Conservation (phyloP, 139 green algal genomes). For the Deuterostichococcus epilithicus region DNA sequence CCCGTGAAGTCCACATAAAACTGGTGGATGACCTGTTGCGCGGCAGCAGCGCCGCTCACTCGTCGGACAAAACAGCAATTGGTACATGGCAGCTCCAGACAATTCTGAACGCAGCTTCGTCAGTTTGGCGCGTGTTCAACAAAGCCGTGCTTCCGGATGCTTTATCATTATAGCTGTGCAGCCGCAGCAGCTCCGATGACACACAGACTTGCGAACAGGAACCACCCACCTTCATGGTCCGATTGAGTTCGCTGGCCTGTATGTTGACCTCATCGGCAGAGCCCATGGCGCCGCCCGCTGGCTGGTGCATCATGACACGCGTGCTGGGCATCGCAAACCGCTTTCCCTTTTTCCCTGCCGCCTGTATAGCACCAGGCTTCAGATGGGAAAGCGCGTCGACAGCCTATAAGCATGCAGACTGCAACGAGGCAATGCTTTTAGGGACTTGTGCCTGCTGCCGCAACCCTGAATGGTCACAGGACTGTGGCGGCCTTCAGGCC, state of each 20-base stretch:
- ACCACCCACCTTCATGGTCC: constrained; percentile 47
- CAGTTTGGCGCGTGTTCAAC: too few relatives aligned
- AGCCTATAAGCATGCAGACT: constrained; percentile 11
- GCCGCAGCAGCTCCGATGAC: too few relatives aligned
- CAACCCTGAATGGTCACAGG: background rate
- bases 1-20: constrained; percentile 80
- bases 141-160: too few relatives aligned
- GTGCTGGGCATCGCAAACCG: constrained; percentile 87
- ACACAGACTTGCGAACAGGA: background rate
- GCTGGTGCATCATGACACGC: constrained; percentile 94
- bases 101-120: too few relatives aligned
- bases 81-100: too few relatives aligned
- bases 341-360: constrained; percentile 83
- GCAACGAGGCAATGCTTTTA: background rate
- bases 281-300: constrained; percentile 56
- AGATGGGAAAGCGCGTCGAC: too few relatives aligned
- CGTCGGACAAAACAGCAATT: too few relatives aligned
- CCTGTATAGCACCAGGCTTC: too few relatives aligned
- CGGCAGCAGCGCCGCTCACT: too few relatives aligned
- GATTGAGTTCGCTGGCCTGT: constrained; percentile 53
- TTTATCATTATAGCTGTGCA: too few relatives aligned
- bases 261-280: constrained; percentile 73
- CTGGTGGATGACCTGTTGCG: constrained; percentile 45
- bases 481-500: background rate
- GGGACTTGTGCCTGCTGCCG: constrained; percentile 1